Conservation (phyloP, 768 basidiomycete species). For the Tylopilus balloui region DNA sequence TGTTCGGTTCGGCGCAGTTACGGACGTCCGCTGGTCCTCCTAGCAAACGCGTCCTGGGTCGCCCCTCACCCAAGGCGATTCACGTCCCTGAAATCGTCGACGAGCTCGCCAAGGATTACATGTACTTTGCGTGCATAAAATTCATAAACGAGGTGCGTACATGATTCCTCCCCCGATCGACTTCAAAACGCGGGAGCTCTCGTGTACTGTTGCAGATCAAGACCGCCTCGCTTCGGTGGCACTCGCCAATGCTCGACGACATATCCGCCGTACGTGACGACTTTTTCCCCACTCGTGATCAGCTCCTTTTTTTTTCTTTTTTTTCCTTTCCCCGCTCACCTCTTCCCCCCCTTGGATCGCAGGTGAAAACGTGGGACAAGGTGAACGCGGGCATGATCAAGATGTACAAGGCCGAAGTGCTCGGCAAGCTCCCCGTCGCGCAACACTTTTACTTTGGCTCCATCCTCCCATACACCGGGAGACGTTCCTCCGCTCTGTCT, state of each 20-base stretch:
- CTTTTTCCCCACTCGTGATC: not conserved
- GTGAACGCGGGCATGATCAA: constrained; percentile 96
- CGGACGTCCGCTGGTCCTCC: constrained; percentile 8
- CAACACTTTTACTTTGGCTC: constrained; percentile 96
- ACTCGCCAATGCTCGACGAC: constrained; percentile 98
- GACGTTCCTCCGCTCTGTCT: constrained; percentile 35
- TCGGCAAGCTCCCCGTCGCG: constrained; percentile 91
- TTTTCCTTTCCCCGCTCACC: too few relatives aligned
- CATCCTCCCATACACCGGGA: constrained; percentile 65
- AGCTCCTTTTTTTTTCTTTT: too few relatives aligned
- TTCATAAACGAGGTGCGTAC: constrained; percentile 87
- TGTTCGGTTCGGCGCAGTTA: constrained; percentile 82
- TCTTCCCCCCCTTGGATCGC: too few relatives aligned
- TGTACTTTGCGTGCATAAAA: constrained; percentile 93
- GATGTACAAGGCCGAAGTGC: constrained; percentile 95
- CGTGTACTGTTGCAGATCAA: constrained; percentile 60
- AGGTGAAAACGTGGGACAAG: constrained; percentile 93
- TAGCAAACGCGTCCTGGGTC: constrained; percentile 41
- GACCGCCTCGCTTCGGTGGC: constrained; percentile 93
- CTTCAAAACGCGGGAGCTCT: too few relatives aligned
- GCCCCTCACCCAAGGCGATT: constrained; percentile 87
- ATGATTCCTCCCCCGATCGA: not conserved
- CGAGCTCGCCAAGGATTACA: constrained; percentile 88
- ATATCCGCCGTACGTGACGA: constrained; percentile 66
- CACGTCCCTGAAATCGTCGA: constrained; percentile 90